A percentile compares a stretch with the other conserved stretches of the same genome.
phyloP scores from a whole-genome alignment of 2,329 filamentous ascomycete genomes.

The Sordariomycetes sp. region DNA sequence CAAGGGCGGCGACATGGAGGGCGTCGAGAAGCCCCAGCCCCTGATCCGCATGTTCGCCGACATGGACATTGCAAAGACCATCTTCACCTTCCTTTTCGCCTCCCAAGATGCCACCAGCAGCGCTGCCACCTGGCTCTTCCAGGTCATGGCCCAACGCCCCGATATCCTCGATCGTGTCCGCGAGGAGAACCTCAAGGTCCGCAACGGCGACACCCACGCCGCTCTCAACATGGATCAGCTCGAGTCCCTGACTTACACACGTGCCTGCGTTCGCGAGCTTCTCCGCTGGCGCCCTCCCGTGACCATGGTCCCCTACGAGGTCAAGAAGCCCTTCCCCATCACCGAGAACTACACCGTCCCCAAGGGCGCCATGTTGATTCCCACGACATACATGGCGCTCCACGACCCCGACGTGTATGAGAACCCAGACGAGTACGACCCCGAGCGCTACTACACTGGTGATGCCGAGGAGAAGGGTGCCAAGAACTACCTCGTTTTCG shows the following conservation, averaged over 20 bases:
- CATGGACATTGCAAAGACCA: conserved; percentile 82
- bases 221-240: conserved; percentile 75
- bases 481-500: conserved; percentile 97
- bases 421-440: conserved; percentile 80
- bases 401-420: conserved; percentile 90
- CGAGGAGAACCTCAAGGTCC: conserved; percentile 74
- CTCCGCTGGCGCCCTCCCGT: conserved; percentile 93
- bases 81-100: conserved; percentile 95
- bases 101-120: conserved; percentile 96
- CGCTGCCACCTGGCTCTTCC: conserved; percentile 90
- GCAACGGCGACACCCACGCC: conserved; percentile 64
- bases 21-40: conserved; percentile 71
- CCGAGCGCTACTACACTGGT: conserved; percentile 83
- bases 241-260: conserved; percentile 82
- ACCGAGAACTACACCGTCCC: conserved; percentile 81
- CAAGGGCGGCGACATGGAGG: conserved; percentile 58
- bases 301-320: conserved; percentile 91
- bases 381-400: conserved; percentile 80
- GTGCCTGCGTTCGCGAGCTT: conserved; percentile 83
- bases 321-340: conserved; percentile 92
- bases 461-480: conserved; percentile 75
- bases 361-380: conserved; percentile 93
- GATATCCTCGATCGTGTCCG: conserved; percentile 84
- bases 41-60: conserved; percentile 81
- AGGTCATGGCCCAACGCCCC: conserved; percentile 87